Base-by-base conservation (phyloP, 495 filamentous ascomycete species). In the Choiromyces venosus region DNA sequence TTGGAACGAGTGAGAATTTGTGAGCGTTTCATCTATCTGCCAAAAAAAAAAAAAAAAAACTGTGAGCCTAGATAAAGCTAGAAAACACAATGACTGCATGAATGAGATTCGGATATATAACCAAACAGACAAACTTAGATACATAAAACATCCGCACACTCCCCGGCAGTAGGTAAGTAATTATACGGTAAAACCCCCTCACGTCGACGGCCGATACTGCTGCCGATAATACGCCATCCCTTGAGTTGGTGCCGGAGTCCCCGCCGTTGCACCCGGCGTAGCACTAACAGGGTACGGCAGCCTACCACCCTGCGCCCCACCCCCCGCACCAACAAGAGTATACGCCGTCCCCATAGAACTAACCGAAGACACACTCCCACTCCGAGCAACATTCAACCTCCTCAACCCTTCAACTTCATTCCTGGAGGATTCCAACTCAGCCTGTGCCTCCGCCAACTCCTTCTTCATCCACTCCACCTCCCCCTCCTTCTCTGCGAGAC, bases 401-500 rank as follows among this genome's bases (percentile, higher is more conserved):
- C 52, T 61, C 52, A 61, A 61, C 33, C 52, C 52, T 25, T 33
- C 52, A 10, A 33, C 52, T 16, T 61, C 52, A 6, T 14, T 33
- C 52, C 33, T 61, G 2, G 52, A 61, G 12, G 10, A 5, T n/a
- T 73, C 66, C 19, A 67, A 66, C 18, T 67, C 66, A 6, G 69
- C 70, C 5, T 64, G 40, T 9, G 36, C 61, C 33, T 73, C 71
- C 2, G 70, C 73, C 1, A 76, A 37, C 66, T 38, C n/a, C 12
- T 42, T 37, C 42, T 37, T 67, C 66, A 42, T 4, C 35, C 39
- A 52, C 1, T 67, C 75, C 4, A 77, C 36, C 52, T 73, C 38
- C 0, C 18, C 37, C 0, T 68, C 25, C 29, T 33, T 65, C 6
- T 33, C 37, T 33, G 44, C 29, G 0, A 72, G 8, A 37, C 66